phyloP scores from a whole-genome alignment of 106 monocot genomes.

The Cymbidium sinense region DNA sequence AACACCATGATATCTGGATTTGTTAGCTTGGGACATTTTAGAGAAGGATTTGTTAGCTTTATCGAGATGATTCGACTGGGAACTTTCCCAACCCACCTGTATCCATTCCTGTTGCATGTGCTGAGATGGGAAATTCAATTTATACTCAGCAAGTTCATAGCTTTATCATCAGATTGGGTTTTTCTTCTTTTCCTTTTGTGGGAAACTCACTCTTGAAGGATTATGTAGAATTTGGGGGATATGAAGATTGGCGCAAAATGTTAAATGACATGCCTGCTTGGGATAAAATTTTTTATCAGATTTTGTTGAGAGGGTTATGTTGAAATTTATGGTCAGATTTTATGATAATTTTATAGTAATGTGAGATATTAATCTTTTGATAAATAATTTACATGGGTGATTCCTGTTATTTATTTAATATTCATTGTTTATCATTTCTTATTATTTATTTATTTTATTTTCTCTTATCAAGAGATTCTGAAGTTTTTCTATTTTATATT shows the following conservation, averaged over 20 bases:
- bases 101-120: slow-evolving; percentile 21
- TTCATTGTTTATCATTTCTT: too few relatives aligned
- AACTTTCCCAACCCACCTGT: slow-evolving; percentile 21
- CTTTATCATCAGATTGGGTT: slow-evolving; percentile 19
- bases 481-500: too few relatives aligned
- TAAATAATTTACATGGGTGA: too few relatives aligned
- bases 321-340: too few relatives aligned
- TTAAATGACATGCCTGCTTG: slow-evolving; percentile 14
- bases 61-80: slow-evolving; percentile 19
- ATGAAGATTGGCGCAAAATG: slow-evolving; percentile 18
- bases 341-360: too few relatives aligned
- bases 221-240: slow-evolving; percentile 13
- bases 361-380: too few relatives aligned
- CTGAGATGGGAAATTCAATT: slow-evolving; percentile 1
- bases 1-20: slow-evolving; percentile 38
- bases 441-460: too few relatives aligned
- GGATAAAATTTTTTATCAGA: slow-evolving; percentile 28
- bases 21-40: not conserved
- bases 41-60: slow-evolving; percentile 18
- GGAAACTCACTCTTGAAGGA: slow-evolving; percentile 35
- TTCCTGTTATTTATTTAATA: too few relatives aligned
- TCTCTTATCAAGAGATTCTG: too few relatives aligned
- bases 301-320: slow-evolving; percentile 30
- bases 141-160: slow-evolving; percentile 27
- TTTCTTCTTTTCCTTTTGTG: slow-evolving; percentile 21